Evolutionary conservation across 257 asterid genomes (phyloP), one percentile per base, ranked within the genome.

Genomic region (Solanum sparsipilum): DNA sequence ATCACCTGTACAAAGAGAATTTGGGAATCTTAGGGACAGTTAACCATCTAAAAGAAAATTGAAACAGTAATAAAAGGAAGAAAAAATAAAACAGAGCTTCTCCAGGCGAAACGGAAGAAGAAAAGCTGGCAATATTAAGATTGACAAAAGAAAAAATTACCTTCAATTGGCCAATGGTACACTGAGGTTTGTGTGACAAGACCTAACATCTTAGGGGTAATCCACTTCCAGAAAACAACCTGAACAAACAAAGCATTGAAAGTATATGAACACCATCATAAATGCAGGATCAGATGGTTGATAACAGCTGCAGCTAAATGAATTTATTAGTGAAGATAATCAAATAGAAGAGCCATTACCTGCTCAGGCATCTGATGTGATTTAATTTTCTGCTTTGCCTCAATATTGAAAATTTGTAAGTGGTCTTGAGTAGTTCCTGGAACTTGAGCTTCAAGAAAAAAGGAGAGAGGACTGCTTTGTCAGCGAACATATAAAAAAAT

Each of bases 171-270:
- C 99, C 99, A 97, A 91, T 97, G 99, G 92, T 95, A 96, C 29
- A 97, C 99, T 13, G 99, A 92, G 87, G 98, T n/a, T 88, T 97
- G 99, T 2, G 99, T 95, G 84, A 97, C 99, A 92, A 97, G 91
- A 78, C 99, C 99, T 94, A 97, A 88, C 98, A 95, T 93, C 93
- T 94, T 96, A 63, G 96, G 96, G 48, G 97, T 90, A 86, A 96
- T 94, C 99, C 99, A 97, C 94, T 97, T 97, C 99, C 99, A 97
- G 89, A 96, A 97, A 48, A 93, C 99, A 48, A 97, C 98, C 99
- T 96, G 90, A 32, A 88, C 79, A 90, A 73, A 48, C 81, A 48
- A 13, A 13, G n/a, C 39, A 1, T 44, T 52, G 34, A 13, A 48
- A 46, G 84, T 21, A 32, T 86, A 82, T 73, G 84, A 71, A 21